Conservation (phyloP, 106 monocot species). For the Alisma plantagoaquatica region DNA sequence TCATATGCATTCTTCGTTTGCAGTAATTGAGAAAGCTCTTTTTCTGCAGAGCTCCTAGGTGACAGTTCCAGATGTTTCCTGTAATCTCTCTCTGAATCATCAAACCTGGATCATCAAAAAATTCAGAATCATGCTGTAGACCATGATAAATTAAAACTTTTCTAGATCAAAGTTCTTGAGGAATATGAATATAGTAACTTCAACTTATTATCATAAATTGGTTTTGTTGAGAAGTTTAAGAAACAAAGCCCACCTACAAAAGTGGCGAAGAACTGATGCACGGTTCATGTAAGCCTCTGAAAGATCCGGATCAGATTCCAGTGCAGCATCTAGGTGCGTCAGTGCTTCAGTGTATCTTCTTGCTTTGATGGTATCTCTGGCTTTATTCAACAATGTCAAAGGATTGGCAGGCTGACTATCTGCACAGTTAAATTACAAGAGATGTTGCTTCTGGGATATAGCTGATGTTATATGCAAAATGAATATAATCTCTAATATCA, state of each 20-base stretch:
- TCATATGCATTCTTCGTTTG: conserved; percentile 64
- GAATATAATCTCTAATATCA: too few relatives aligned
- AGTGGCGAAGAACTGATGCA: conserved; percentile 55
- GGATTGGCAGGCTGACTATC: too few relatives aligned
- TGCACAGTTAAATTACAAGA: too few relatives aligned
- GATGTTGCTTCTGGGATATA: too few relatives aligned
- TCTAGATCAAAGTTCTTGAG: not conserved
- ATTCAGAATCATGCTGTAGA: not conserved
- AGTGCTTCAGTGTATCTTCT: conserved; percentile 59
- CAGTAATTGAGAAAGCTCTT: conserved; percentile 65
- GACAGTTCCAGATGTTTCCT: conserved; percentile 60
- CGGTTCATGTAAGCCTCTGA: conserved; percentile 64
- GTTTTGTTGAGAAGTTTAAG: not conserved
- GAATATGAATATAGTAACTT: not conserved
- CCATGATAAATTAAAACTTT: not conserved
- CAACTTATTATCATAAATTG: not conserved
- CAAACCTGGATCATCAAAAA: conserved; percentile 48
- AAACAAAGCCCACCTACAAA: conserved; percentile 52
- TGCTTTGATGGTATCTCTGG: too few relatives aligned
- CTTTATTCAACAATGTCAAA: too few relatives aligned
- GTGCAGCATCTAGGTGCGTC: conserved; percentile 51
- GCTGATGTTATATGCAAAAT: too few relatives aligned
- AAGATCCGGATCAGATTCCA: conserved; percentile 54
- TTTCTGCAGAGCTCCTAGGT: conserved; percentile 58
- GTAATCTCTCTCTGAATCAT: conserved; percentile 68